Evolutionary conservation across 1,284 basidiomycete species (phyloP), one percentile per base, ranked within the genome.

Genomic region (Sparassis latifolia): DNA sequence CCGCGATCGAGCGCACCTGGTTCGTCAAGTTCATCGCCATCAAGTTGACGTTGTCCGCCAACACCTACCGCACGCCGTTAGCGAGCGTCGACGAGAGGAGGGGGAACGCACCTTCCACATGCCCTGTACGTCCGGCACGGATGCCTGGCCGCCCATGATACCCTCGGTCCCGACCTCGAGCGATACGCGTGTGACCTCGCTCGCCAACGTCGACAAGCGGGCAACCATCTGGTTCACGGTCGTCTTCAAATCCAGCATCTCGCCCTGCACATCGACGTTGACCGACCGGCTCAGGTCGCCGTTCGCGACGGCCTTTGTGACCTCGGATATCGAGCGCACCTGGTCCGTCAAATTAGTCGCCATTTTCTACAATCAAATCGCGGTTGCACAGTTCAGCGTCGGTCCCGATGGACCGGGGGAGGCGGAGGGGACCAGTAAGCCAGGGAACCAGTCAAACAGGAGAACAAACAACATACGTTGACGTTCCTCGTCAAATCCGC

Each of bases 91-190:
- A 42, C 7, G 12, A 9, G 20, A 33, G 40, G 5, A 31, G 5
- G 30, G 2, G 9, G 35, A 3, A 63, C 67, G 10, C 49, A 85
- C 88, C 80, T 92, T 92, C 92, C 92, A 94, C 71, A 90, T 91
- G 37, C 92, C 92, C 63, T 92, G 86, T 1, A 93, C 91, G 49
- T 88, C 90, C 10, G 87, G 86, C 0, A 95, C 92, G 52, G 75
- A 78, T 1, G 92, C 92, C 65, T 97, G 96, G 1, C 96, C 96
- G 56, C 97, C 97, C 61, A 99, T 78, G 57, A 92, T 96, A 64
- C 95, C 95, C 66, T 97, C 92, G 33, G 90, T 96, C 48, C 94
- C 94, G 58, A 97, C 94, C 68, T 97, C 93, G 52, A 95, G 74
- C 43, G 88, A 93, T 5, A 92, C 89, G 54, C 89, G 82, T 1